Conservation (phyloP, 202 grass and related monocot genomes). For the Setaria viridis region DNA sequence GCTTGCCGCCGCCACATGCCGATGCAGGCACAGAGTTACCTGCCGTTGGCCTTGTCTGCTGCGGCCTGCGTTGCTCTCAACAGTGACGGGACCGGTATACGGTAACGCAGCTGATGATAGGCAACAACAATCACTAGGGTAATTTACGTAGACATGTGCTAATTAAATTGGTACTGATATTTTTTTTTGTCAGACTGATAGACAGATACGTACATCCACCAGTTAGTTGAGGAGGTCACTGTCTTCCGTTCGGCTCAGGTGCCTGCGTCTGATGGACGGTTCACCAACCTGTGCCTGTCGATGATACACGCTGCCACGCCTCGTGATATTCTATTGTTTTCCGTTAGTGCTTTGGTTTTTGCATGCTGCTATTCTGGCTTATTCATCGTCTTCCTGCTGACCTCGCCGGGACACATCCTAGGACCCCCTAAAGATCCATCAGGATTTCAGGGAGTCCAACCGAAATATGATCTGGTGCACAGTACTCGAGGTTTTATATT, state of each 20-base stretch:
- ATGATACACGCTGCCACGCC: neutral
- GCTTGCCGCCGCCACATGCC: neutral
- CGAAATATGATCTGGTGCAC: neutral
- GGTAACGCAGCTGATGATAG: no score
- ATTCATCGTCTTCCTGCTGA: neutral
- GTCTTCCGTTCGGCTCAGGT: neutral
- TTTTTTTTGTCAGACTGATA: no score
- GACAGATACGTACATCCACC: no score
- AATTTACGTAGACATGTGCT: no score
- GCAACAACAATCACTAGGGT: no score
- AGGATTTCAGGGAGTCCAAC: conserved; percentile 1
- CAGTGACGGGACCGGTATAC: no score
- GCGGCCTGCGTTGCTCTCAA: neutral
- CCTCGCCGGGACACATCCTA: neutral
- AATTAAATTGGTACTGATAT: no score
- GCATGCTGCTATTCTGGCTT: neutral
- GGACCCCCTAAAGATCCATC: neutral
- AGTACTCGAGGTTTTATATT: neutral
- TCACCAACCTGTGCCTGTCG: neutral
- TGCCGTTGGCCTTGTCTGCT: neutral
- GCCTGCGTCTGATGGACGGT: neutral
- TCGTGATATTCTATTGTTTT: neutral
- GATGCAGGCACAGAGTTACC: neutral
- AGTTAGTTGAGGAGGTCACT: neutral
- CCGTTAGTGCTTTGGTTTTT: neutral